Evolutionary conservation across 345 rosid genomes (phyloP), one percentile per base, ranked within the genome.

Genomic region (Atalantia buxifolia): DNA sequence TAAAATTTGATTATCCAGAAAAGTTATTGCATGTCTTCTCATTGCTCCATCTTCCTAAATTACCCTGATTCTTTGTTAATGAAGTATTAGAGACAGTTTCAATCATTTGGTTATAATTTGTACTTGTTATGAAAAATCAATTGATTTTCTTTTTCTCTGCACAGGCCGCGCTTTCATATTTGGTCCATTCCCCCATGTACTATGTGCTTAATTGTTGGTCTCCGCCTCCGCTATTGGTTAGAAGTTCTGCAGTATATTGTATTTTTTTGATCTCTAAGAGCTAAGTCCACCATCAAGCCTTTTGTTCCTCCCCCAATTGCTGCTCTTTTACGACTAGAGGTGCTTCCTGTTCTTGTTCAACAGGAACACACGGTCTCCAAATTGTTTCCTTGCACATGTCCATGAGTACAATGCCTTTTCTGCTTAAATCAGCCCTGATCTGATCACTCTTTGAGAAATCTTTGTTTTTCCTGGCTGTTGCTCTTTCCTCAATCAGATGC

Each of bases 361-460:
- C 81, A 4, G 94, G 93, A 33, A 88, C 77, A 13, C 97, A 93
- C 7, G 98, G 97, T 75, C 97, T 88, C 98, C 98, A 95, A 24
- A 86, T 81, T 4, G 97, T 93, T 75, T 87, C 93, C 28, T 81
- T 82, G 31, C 98, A 96, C 18, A 85, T 65, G 86, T 93, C 98
- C 99, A 93, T 92, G 1, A 95, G 83, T 2, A 91, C 94, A 82
- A 93, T 91, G 40, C 99, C 98, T 76, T 91, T 79, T 13, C 65
- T 66, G 42, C 87, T 75, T 79, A 95, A 77, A 22, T 87, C 87
- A 22, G 88, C 87, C 85, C 99, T 90, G 38, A 92, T 88, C 83
- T 83, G 81, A 88, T 93, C 98, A 71, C 96, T 88, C 80, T 59
- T 91, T 5, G 74, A 71, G 27, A 93, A 95, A 8, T 93, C 94